These are phyloP conservation scores for Apiospora sp. DNA, from an alignment of 2,329 filamentous ascomycete genomes.

Conservation along the genomic window DNA sequence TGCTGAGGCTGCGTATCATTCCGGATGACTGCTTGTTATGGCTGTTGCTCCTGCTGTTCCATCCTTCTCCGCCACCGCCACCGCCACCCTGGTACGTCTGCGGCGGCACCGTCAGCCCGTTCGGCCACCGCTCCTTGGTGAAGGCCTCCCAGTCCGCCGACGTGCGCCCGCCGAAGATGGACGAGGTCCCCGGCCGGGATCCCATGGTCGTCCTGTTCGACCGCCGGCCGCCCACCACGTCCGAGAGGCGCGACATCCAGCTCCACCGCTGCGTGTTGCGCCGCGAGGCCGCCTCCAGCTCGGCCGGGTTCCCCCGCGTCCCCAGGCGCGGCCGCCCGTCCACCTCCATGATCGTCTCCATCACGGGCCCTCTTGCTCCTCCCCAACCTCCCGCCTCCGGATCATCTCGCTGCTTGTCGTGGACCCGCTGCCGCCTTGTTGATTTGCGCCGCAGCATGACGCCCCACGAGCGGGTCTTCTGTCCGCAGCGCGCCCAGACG, in stretches of 20 bases:
- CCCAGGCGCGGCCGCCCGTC: background rate
- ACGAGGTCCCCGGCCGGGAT: constrained; percentile 10
- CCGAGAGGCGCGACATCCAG: constrained; percentile 28
- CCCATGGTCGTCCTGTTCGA: background rate
- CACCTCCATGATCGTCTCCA: constrained; percentile 7
- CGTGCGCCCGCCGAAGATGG: constrained; percentile 22
- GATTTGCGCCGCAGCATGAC: background rate
- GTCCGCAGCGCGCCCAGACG: background rate
- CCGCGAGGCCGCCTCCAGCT: constrained; percentile 14
- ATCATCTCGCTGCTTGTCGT: background rate
- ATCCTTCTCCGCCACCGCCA: too few species aligned
- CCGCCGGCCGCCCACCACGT: background rate
- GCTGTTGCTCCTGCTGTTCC: background rate
- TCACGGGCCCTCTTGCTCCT: background rate
- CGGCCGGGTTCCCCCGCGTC: constrained; percentile 25
- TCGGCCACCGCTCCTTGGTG: constrained; percentile 23
- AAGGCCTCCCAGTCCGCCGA: constrained; percentile 28
- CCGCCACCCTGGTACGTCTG: background rate
- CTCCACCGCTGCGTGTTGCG: constrained; percentile 16
- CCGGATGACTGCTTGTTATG: background rate
- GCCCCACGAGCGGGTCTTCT: background rate
- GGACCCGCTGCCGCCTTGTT: background rate
- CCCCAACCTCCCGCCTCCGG: background rate
- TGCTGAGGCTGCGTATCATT: constrained; percentile 14
- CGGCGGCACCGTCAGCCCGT: constrained; percentile 26